A percentile compares a stretch with the other conserved stretches of the same genome.
Conservation (phyloP, 2,329 filamentous ascomycete species). For the Aspergillus cejpii region DNA sequence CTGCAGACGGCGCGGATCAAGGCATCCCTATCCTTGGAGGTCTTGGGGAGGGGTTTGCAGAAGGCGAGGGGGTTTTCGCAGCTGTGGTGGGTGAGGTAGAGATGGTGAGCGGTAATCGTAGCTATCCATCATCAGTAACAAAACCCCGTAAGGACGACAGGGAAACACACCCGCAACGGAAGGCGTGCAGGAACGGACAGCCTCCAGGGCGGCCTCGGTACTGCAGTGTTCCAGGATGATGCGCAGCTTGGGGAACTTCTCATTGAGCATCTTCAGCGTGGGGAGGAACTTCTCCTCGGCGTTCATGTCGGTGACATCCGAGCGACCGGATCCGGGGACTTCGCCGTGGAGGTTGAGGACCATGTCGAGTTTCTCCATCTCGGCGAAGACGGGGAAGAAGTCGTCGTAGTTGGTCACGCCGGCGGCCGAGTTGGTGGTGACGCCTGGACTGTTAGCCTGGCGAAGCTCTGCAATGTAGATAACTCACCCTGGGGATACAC, state of each 20-base stretch:
- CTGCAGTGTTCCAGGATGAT: constrained; percentile 76
- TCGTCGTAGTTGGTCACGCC: constrained; percentile 42
- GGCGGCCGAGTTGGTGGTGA: constrained; percentile 53
- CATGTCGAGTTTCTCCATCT: constrained; percentile 77
- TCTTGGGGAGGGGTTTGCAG: constrained; percentile 69
- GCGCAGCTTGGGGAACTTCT: constrained; percentile 57
- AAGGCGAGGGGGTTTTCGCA: constrained; percentile 68
- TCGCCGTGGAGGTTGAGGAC: constrained; percentile 95
- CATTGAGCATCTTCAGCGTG: constrained; percentile 65
- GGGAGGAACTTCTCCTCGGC: constrained; percentile 75
- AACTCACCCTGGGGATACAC: neutral
- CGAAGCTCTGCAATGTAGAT: constrained; percentile 5
- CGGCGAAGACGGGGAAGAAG: constrained; percentile 62
- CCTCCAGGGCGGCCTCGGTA: constrained; percentile 70
- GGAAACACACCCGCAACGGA: constrained; percentile 54
- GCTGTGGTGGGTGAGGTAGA: constrained; percentile 72
- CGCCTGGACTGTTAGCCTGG: constrained; percentile 39
- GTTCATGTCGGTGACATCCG: constrained; percentile 53
- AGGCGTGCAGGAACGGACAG: constrained; percentile 68
- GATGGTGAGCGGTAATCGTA: constrained; percentile 83
- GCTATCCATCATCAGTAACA: constrained; percentile 24
- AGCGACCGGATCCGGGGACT: constrained; percentile 22
- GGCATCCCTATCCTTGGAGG: constrained; percentile 64
- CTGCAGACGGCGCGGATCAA: constrained; percentile 56
- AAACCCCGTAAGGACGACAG: neutral